These are phyloP conservation scores for Leccinum griseonigrum DNA, from an alignment of 1,284 basidiomycete genomes.

Conservation along the genomic window DNA sequence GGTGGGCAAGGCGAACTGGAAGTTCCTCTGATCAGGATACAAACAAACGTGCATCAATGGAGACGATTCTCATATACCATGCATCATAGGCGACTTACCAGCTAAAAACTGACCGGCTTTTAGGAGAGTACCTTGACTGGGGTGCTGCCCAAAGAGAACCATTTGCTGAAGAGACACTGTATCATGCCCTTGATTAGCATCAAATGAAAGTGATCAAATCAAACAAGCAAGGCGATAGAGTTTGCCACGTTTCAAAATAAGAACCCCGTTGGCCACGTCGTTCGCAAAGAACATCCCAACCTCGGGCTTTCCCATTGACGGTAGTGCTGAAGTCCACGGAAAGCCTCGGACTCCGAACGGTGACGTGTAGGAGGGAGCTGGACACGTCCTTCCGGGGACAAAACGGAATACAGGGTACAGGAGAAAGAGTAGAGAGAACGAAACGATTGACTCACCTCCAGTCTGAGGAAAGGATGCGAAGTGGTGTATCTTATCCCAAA, in stretches of 20 bases:
- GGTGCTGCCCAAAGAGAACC: slow-evolving; percentile 30
- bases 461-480: slow-evolving; percentile 94
- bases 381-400: background rate
- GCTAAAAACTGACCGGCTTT: slow-evolving; percentile 29
- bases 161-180: slow-evolving; percentile 29
- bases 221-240: background rate
- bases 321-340: slow-evolving; percentile 4
- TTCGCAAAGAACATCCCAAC: background rate
- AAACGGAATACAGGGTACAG: no score
- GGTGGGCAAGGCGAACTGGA: slow-evolving; percentile 91
- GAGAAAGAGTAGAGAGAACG: slow-evolving; percentile 47
- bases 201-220: background rate
- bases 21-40: slow-evolving; percentile 44
- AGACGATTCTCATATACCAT: background rate
- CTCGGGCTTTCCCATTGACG: background rate
- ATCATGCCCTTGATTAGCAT: slow-evolving; percentile 4
- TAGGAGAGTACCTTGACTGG: slow-evolving; percentile 29
- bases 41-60: background rate
- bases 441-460: slow-evolving; percentile 74
- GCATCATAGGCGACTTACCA: slow-evolving; percentile 12
- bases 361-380: background rate
- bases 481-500: slow-evolving; percentile 93
- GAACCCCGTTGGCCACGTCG: background rate
- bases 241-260: background rate
- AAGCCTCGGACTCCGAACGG: background rate